Base-by-base conservation (phyloP, 768 basidiomycete genomes). In the Boletus edulis region DNA sequence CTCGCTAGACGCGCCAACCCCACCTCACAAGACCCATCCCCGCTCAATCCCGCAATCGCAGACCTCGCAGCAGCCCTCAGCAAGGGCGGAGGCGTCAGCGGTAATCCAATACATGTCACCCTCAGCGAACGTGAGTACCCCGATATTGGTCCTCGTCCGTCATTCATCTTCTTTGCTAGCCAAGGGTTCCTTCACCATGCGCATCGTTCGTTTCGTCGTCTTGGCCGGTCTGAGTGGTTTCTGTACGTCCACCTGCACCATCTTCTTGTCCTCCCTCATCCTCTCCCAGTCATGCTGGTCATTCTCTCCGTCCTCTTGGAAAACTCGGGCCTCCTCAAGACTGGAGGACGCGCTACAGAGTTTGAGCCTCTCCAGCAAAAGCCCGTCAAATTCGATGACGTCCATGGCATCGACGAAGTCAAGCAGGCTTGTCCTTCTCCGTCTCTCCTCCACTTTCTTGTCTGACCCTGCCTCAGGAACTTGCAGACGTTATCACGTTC, bases 381-480 rank as follows among this genome's bases (percentile, higher is more conserved):
- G 63, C 78, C 83, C 1, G 88, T 95, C 72, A 94, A 83, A 64
- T 98, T 99, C 67, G 86, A 83, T 58, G 97, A 99, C 72, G 94
- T 99, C 6, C 95, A 98, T 60, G 97, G 97, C 31, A 89, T 96
- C 27, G 97, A 98, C 62, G 97, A 99, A 72, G 97, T 91, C 35
- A 98, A 98, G 73, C 84, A 89, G 67, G 94, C 88, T 49, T 40
- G 79, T 70, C n/a, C 55, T n/a, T 29, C 32, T 20, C 49, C 40
- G 27, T 37, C 51, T 41, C 15, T 5, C 11, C 4, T 10, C 20
- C 12, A 11, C 24, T 0, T 18, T 20, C 27, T 17, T 13, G 12
- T 55, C 64, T 40, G 22, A 62, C 48, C 20, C 55, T 60, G 14
- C 45, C 50, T 44, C 62, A 94, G 89, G 94, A 95, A 78, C 79